phyloP scores from a whole-genome alignment of 192 early-diverging fungal species.

The Coemansia reversa region DNA sequence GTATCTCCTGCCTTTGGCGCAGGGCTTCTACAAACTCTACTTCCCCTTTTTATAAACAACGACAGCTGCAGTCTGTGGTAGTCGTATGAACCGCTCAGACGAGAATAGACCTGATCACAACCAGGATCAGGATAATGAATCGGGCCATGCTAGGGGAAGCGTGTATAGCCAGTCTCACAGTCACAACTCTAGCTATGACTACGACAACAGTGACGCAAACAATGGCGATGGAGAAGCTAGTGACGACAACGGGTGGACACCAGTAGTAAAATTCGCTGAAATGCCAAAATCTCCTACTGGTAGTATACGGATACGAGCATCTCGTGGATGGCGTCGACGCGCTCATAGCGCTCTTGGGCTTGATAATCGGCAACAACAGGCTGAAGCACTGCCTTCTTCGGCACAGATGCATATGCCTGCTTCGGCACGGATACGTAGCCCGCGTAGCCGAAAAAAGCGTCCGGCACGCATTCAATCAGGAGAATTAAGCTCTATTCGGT shows the following conservation, averaged over 20 bases:
- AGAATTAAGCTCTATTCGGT: conserved; percentile 3
- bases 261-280: conserved; percentile 45
- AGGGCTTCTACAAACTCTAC: not conserved
- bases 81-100: conserved; percentile 6
- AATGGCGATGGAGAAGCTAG: conserved; percentile 3
- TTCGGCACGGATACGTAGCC: conserved; percentile 1
- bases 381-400: no score
- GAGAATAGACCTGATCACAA: conserved; percentile 1
- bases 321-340: conserved; percentile 3
- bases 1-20: no score
- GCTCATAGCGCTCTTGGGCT: not conserved
- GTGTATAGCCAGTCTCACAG: not conserved
- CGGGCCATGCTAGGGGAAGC: not conserved
- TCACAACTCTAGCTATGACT: conserved; percentile 16
- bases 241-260: conserved; percentile 25
- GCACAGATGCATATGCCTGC: not conserved
- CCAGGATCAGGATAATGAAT: conserved; percentile 6
- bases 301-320: not conserved
- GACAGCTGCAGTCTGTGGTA: no score
- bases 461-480: not conserved
- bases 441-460: not conserved
- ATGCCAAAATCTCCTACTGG: conserved; percentile 3
- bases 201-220: conserved; percentile 15
- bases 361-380: not conserved
- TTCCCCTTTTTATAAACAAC: not conserved